Conservation (phyloP, 129 eudicot genomes). For the Scalesia atractyloides region DNA sequence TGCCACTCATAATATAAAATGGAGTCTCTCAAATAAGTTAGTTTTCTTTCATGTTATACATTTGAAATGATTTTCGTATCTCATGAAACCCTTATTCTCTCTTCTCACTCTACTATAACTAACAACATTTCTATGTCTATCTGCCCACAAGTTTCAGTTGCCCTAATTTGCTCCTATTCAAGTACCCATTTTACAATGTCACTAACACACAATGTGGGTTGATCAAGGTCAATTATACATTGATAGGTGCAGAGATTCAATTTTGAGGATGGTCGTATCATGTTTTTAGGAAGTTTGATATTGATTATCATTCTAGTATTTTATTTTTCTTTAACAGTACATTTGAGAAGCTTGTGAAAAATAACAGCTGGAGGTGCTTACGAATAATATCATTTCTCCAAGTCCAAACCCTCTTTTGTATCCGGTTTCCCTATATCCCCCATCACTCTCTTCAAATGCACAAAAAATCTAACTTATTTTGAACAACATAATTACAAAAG, state of each 20-base stretch:
- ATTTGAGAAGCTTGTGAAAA: slow-evolving; percentile 4
- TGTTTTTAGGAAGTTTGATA: too few species aligned
- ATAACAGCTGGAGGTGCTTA: slow-evolving; percentile 18
- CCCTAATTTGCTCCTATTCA: not conserved
- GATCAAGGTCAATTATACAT: too few species aligned
- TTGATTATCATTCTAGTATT: not conserved
- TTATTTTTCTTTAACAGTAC: slow-evolving; percentile 10
- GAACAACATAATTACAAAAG: not conserved
- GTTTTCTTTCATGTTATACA: too few species aligned
- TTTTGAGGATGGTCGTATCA: not conserved
- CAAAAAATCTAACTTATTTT: slow-evolving; percentile 9
- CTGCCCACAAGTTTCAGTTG: slow-evolving; percentile 28
- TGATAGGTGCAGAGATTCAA: too few species aligned
- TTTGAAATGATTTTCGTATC: too few species aligned
- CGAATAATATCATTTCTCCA: not conserved
- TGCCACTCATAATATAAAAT: too few species aligned
- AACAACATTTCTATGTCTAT: not conserved
- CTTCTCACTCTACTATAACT: too few species aligned
- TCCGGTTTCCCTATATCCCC: not conserved
- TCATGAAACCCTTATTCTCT: too few species aligned
- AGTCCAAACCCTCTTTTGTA: slow-evolving; percentile 22
- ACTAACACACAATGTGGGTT: too few species aligned
- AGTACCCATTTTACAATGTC: too few species aligned
- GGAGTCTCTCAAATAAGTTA: too few species aligned
- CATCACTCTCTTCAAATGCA: slow-evolving; percentile 42